A percentile compares a stretch with the other conserved stretches of the same genome.
Evolutionary conservation across 2,329 filamentous ascomycete genomes (phyloP).

Genomic region (Malbranchea zuffiana): DNA sequence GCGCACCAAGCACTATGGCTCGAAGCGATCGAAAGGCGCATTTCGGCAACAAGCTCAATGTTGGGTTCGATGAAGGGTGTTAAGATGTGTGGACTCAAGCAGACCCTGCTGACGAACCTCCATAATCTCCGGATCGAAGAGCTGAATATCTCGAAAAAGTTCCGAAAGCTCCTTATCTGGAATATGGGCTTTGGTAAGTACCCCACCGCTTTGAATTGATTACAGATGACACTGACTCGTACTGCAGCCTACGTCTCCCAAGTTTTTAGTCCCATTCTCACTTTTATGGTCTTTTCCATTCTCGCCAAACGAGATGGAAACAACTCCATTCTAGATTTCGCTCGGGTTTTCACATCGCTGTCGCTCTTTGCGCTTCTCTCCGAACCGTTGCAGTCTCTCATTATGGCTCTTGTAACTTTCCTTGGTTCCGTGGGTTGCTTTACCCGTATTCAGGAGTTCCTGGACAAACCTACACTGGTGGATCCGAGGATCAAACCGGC

Average conservation of each 20-base stretch:
- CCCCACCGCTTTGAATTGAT: constrained; percentile 11
- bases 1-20: constrained; percentile 39
- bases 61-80: constrained; percentile 43
- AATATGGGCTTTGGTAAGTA: constrained; percentile 30
- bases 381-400: constrained; percentile 37
- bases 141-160: constrained; percentile 32
- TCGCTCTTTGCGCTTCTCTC: constrained; percentile 39
- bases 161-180: constrained; percentile 33
- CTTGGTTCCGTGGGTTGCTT: constrained; percentile 39
- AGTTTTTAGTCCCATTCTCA: constrained; percentile 36
- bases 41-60: constrained; percentile 40
- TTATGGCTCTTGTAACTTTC: constrained; percentile 37
- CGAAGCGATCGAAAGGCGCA: constrained; percentile 40
- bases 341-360: constrained; percentile 37
- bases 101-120: constrained; percentile 30
- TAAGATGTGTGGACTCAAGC: constrained; percentile 40
- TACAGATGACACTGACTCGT: constrained; percentile 14
- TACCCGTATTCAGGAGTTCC: constrained; percentile 37
- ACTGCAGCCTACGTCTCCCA: constrained; percentile 29
- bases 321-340: constrained; percentile 27
- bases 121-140: constrained; percentile 33
- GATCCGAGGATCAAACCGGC: constrained; percentile 18
- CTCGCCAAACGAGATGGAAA: constrained; percentile 28
- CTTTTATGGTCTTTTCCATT: constrained; percentile 36
- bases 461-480: constrained; percentile 25